Percentiles rank a stretch among this genome's conserved stretches.
Conservation (phyloP, 2,329 filamentous ascomycete species). For the Pseudogymnoascus pannorum region DNA sequence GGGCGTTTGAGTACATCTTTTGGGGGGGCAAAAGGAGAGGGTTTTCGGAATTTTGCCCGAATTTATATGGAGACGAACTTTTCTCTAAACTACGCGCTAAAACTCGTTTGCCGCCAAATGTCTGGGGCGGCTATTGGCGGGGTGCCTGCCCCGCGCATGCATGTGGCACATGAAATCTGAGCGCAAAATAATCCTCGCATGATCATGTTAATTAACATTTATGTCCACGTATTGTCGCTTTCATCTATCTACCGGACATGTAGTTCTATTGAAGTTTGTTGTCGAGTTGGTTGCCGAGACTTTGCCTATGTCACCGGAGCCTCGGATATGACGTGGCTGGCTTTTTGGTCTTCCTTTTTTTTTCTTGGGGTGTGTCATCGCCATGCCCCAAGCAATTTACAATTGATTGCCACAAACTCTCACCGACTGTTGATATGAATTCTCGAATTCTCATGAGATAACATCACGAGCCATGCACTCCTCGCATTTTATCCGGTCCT, state of each 20-base stretch:
- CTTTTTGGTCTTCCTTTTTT: not conserved
- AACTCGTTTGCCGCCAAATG: conserved; percentile 4
- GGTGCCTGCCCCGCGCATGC: conserved; percentile 3
- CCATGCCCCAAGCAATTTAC: conserved; percentile 6
- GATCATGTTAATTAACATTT: not conserved
- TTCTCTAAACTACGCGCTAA: conserved; percentile 3
- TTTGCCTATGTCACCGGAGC: not conserved
- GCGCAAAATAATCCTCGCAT: not conserved
- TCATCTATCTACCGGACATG: not conserved
- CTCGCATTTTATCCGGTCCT: too few species aligned
- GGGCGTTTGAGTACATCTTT: conserved; percentile 6
- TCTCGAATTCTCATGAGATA: not conserved
- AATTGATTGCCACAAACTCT: not conserved
- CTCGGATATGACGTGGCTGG: not conserved
- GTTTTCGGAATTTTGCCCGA: conserved; percentile 1
- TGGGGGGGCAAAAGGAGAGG: conserved; percentile 2
- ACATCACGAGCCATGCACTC: not conserved
- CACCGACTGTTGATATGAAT: not conserved
- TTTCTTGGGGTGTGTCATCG: not conserved
- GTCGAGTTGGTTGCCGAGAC: not conserved
- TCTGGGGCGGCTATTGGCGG: conserved; percentile 7
- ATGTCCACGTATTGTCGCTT: not conserved
- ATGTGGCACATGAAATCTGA: not conserved
- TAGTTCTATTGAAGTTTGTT: not conserved
- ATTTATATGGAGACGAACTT: conserved; percentile 9